These are phyloP conservation scores for Boletus calvinii DNA, from an alignment of 1,284 basidiomycete genomes.

Conservation along the genomic window DNA sequence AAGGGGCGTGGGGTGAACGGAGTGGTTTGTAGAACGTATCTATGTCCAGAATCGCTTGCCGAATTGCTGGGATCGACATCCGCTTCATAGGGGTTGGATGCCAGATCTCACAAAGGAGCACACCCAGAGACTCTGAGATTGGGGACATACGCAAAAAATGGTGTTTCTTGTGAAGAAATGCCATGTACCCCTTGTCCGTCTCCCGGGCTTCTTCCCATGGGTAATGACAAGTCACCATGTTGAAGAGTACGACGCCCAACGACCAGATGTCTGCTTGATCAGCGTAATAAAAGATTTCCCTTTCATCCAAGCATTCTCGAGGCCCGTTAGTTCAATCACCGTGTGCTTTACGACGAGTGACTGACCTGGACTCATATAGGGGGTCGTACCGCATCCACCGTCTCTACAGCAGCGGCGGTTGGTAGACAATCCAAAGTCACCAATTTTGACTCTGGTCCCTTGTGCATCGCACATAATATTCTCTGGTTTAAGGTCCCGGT, in stretches of 20 bases:
- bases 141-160: conserved; percentile 68
- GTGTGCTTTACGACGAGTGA: conserved; percentile 4
- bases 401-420: conserved; percentile 62
- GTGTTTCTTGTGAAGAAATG: conserved; percentile 61
- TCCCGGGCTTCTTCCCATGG: conserved; percentile 82
- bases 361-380: conserved; percentile 80
- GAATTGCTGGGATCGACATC: conserved; percentile 60
- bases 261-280: conserved; percentile 87
- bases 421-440: conserved; percentile 86
- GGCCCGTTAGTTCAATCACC: conserved; percentile 10
- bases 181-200: conserved; percentile 70
- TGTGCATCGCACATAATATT: conserved; percentile 71
- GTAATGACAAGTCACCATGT: conserved; percentile 84
- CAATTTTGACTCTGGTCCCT: conserved; percentile 62
- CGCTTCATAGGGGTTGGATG: conserved; percentile 49
- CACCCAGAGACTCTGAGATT: conserved; percentile 58
- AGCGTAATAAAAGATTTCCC: conserved; percentile 43
- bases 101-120: conserved; percentile 60
- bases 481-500: conserved; percentile 88
- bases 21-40: conserved; percentile 66
- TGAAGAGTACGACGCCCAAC: conserved; percentile 46
- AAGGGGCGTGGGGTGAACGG: conserved; percentile 31
- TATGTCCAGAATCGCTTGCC: conserved; percentile 53
- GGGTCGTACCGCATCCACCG: conserved; percentile 77
- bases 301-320: conserved; percentile 57